Conservation (phyloP, 2,329 filamentous ascomycete species). For the Metarhizium brunneum region DNA sequence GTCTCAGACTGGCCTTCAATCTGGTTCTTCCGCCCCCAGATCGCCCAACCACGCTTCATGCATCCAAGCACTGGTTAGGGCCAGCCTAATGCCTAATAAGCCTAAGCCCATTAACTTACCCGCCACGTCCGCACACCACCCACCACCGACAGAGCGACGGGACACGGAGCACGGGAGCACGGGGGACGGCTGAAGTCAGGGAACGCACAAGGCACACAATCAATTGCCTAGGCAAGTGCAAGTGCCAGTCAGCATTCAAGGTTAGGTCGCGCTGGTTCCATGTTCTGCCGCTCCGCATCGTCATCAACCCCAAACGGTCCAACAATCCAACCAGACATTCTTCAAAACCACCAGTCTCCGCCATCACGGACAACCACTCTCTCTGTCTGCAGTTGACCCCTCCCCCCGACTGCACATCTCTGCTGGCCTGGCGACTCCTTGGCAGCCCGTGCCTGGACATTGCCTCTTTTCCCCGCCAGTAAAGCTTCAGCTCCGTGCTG, state of each 20-base stretch:
- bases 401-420: background rate
- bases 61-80: too few species aligned
- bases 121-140: too few species aligned
- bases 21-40: too few species aligned
- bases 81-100: too few species aligned
- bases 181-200: too few species aligned
- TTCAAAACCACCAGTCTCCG: background rate
- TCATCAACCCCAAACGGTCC: constrained; percentile 1
- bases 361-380: constrained; percentile 1
- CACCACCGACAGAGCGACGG: too few species aligned
- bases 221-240: too few species aligned
- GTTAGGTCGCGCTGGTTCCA: background rate
- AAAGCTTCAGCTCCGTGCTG: background rate
- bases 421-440: background rate
- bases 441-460: background rate
- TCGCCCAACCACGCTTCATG: too few species aligned
- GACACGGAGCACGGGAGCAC: too few species aligned
- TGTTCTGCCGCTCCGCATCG: constrained; percentile 4
- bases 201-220: background rate
- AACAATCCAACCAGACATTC: background rate
- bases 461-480: background rate
- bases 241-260: background rate
- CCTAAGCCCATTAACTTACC: background rate
- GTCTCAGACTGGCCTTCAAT: too few species aligned
- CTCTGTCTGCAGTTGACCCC: background rate